Percentiles rank a stretch among this genome's conserved stretches.
phyloP scores from a whole-genome alignment of 768 basidiomycete species.

The Leccinum uliginosum region DNA sequence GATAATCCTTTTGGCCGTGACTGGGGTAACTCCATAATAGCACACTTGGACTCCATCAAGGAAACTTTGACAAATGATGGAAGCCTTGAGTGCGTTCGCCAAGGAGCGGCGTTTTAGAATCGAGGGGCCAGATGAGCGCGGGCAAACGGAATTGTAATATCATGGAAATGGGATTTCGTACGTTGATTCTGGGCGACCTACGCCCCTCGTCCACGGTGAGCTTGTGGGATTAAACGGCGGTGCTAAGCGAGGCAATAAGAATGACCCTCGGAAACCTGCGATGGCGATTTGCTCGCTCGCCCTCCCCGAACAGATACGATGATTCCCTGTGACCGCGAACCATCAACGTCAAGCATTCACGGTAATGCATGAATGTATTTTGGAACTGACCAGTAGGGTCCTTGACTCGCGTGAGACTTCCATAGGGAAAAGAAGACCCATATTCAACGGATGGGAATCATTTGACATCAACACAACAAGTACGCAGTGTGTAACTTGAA shows the following conservation, averaged over 20 bases:
- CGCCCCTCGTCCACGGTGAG: background rate
- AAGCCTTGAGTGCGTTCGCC: background rate
- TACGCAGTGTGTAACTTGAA: background rate
- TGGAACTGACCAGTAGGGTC: background rate
- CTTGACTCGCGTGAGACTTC: constrained; percentile 3
- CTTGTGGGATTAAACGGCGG: background rate
- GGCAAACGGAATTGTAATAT: background rate
- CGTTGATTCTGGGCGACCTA: background rate
- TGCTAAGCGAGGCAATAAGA: background rate
- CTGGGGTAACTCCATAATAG: background rate
- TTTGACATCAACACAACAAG: background rate
- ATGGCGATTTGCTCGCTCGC: background rate
- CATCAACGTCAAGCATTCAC: background rate
- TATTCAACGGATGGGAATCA: background rate
- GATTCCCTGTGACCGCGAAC: background rate
- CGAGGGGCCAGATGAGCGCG: background rate
- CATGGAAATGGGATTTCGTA: background rate
- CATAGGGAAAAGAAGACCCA: background rate
- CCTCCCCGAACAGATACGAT: background rate
- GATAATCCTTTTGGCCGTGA: background rate
- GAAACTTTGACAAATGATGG: constrained; percentile 11
- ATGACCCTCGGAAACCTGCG: background rate
- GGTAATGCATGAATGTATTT: background rate
- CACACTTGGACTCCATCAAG: constrained; percentile 46
- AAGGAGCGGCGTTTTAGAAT: constrained; percentile 4